A percentile compares a stretch with the other conserved stretches of the same genome.
phyloP scores from a whole-genome alignment of 192 early-diverging fungal species.

The Podila epigama region DNA sequence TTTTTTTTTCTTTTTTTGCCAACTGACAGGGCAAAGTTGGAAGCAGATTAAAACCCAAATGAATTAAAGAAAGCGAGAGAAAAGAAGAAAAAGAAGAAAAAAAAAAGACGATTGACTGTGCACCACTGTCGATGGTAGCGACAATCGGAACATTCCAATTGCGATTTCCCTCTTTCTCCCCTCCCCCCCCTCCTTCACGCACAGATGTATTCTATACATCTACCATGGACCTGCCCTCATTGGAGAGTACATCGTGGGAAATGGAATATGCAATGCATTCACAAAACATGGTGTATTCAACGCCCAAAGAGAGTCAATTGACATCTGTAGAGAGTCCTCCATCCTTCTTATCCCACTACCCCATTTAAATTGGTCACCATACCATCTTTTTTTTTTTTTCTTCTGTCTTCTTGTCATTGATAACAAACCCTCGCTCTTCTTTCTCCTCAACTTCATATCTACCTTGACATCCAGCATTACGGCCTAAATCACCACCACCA shows the following conservation, averaged over 20 bases:
- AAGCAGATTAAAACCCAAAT: too few relatives aligned
- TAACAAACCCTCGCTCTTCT: background rate
- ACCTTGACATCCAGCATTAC: background rate
- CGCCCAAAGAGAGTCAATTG: background rate
- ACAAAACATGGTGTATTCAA: background rate
- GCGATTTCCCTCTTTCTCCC: background rate
- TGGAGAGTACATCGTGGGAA: conserved; percentile 5
- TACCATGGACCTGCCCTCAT: too few relatives aligned
- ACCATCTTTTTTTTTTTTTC: background rate
- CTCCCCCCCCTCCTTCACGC: too few relatives aligned
- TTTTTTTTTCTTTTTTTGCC: too few relatives aligned
- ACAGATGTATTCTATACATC: background rate
- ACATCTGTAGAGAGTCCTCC: background rate
- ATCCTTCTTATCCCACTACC: background rate
- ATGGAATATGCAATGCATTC: conserved; percentile 32
- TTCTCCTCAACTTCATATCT: background rate
- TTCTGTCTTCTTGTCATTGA: background rate
- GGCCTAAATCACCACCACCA: background rate
- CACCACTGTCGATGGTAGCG: background rate
- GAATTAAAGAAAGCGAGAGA: too few relatives aligned
- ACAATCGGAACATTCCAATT: background rate
- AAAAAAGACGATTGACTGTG: background rate
- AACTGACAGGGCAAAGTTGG: too few relatives aligned
- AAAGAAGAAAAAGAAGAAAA: background rate
- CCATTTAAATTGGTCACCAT: background rate